Conservation (phyloP, 2,329 filamentous ascomycete genomes). For the Onygenales sp. region DNA sequence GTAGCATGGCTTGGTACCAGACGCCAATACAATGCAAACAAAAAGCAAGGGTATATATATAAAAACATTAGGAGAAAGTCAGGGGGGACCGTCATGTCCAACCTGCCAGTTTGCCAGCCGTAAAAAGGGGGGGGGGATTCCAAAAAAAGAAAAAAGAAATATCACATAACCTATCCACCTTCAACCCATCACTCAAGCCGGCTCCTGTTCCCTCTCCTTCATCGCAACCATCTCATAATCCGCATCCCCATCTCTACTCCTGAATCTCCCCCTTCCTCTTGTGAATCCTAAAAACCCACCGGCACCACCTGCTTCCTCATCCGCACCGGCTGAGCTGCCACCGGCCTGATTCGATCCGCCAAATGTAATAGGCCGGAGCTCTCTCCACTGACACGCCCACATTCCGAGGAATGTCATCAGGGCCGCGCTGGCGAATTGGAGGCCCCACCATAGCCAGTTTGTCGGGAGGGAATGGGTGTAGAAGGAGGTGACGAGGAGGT, state of each 20-base stretch:
- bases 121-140: neutral
- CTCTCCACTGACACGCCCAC: constrained; percentile 85
- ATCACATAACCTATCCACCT: neutral
- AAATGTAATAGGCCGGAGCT: constrained; percentile 81
- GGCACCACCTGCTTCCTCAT: constrained; percentile 8
- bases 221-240: constrained; percentile 58
- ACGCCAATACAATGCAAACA: neutral
- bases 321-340: constrained; percentile 32
- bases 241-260: constrained; percentile 18
- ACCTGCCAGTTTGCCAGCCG: neutral
- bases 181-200: constrained; percentile 32
- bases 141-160: constrained; percentile 1
- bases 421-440: constrained; percentile 51
- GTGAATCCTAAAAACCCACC: constrained; percentile 10
- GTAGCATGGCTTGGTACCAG: neutral
- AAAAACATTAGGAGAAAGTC: neutral
- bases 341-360: constrained; percentile 38
- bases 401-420: constrained; percentile 66
- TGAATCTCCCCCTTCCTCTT: constrained; percentile 15
- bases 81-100: neutral
- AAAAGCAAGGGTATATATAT: neutral
- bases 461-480: constrained; percentile 69
- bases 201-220: constrained; percentile 40
- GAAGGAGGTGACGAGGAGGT: constrained; percentile 66
- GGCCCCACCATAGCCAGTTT: constrained; percentile 77